Evolutionary conservation across 306 rosid species (phyloP).

Genomic region (Rubus parviflorus): DNA sequence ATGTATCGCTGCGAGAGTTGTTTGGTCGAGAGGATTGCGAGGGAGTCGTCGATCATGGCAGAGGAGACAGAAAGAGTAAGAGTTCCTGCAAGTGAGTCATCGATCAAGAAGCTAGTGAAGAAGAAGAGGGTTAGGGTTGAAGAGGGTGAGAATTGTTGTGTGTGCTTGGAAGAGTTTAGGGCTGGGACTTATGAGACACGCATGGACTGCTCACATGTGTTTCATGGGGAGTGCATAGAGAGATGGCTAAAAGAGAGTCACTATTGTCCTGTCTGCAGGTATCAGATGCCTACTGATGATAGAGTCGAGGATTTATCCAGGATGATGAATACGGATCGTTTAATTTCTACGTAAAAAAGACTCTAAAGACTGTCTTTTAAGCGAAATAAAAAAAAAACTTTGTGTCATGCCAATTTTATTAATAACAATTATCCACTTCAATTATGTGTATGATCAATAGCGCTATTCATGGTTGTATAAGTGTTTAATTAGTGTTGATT

Average conservation of each 20-base stretch:
- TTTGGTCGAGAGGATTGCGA: neutral
- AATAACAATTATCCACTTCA: too few species aligned
- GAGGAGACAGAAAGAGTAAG: neutral
- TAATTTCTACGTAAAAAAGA: too few species aligned
- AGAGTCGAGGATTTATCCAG: neutral
- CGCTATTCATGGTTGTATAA: too few species aligned
- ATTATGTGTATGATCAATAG: too few species aligned
- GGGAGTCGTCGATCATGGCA: neutral
- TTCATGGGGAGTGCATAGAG: neutral
- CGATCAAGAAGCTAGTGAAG: neutral
- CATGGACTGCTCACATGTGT: slow-evolving; percentile 3
- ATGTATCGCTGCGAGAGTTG: neutral
- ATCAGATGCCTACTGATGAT: neutral
- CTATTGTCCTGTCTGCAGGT: neutral
- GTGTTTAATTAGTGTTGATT: too few species aligned
- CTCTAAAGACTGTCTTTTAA: too few species aligned
- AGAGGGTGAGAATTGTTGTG: neutral
- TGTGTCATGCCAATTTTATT: too few species aligned
- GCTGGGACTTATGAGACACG: neutral
- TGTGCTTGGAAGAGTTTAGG: neutral
- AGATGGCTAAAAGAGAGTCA: neutral
- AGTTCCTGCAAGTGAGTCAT: neutral
- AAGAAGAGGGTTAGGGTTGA: slow-evolving; percentile 8
- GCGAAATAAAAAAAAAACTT: neutral
- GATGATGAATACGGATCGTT: neutral